Base-by-base conservation (phyloP, 148 eudicot species). In the Amaranthus cruentus region DNA sequence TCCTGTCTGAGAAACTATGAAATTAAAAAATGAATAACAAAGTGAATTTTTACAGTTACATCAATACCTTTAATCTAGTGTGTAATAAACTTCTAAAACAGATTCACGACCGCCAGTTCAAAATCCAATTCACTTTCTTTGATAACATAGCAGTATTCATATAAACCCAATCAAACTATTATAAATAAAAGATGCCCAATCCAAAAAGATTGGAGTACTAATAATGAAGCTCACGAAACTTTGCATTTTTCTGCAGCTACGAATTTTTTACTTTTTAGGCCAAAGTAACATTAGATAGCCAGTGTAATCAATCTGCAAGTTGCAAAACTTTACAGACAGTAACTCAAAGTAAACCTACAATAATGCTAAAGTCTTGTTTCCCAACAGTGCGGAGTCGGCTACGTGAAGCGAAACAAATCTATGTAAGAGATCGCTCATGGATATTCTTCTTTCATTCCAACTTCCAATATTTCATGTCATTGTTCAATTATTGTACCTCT, bases 1-100 rank as follows among this genome's bases (percentile, higher is more conserved):
- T 79, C 99, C 99, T 86, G 97, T 86, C 99, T 95, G 91, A 74
- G 84, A 79, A 80, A 81, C 50, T 47, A 78, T 79, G 71, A 65
- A 64, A 68, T 75, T 51, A 61, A 68, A 72, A 67, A 10, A 56
- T 59, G 68, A 77, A 13, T 3, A 14, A 56, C 46, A 58, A 47
- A 14, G 11, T 54, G 6, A 54, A 68, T 61, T 47, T 18, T 46
- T 58, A 50, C 69, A 64, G 42, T 28, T 50, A 59, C 11, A 57
- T 59, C 61, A 58, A 64, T 54, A 51, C 49, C n/a, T 12, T 47
- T 53, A 69, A 62, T 54, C 47, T 7, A 2, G 8, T 43, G 54
- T 43, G 3, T 46, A 53, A 62, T 5, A n/a, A 4, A 62, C 48
- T 61, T 3, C 15, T 52, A 12, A 15, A 47, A 6, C 28, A 47